These are phyloP conservation scores for Ceratobasidium sp. DNA, from an alignment of 1,284 basidiomycete species.

Conservation along the genomic window DNA sequence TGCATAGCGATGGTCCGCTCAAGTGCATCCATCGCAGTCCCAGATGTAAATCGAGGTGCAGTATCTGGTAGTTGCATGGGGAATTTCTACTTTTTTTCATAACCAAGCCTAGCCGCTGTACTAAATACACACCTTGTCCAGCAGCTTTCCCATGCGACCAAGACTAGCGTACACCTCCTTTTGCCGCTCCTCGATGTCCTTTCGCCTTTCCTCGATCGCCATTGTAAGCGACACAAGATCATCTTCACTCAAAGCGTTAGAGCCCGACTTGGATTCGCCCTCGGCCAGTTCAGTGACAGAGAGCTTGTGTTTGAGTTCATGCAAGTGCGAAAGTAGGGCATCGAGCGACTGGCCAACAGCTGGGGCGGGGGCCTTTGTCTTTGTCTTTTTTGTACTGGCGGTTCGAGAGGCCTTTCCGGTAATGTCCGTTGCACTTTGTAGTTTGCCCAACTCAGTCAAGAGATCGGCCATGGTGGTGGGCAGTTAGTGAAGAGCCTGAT, in stretches of 20 bases:
- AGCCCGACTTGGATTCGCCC: slow-evolving; percentile 56
- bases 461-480: slow-evolving; percentile 19
- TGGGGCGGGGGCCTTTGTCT: slow-evolving; percentile 61
- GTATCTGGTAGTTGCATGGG: slow-evolving; percentile 71
- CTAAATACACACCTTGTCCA: slow-evolving; percentile 80
- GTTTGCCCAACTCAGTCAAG: slow-evolving; percentile 8
- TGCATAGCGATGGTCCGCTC: slow-evolving; percentile 79
- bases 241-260: slow-evolving; percentile 50
- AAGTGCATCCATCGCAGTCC: slow-evolving; percentile 69
- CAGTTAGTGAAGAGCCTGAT: not conserved
- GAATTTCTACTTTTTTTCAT: slow-evolving; percentile 68
- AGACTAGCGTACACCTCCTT: slow-evolving; percentile 86
- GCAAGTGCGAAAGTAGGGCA: slow-evolving; percentile 70
- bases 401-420: slow-evolving; percentile 25
- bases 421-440: slow-evolving; percentile 41
- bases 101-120: not conserved
- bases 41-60: slow-evolving; percentile 73
- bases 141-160: slow-evolving; percentile 78
- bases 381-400: slow-evolving; percentile 40
- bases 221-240: slow-evolving; percentile 67
- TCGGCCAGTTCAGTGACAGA: slow-evolving; percentile 57
- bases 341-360: slow-evolving; percentile 75
- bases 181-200: slow-evolving; percentile 85
- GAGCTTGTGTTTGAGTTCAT: slow-evolving; percentile 67
- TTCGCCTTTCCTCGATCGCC: slow-evolving; percentile 75